phyloP scores from a whole-genome alignment of 2,329 filamentous ascomycete genomes.

The Phoma herbarum region DNA sequence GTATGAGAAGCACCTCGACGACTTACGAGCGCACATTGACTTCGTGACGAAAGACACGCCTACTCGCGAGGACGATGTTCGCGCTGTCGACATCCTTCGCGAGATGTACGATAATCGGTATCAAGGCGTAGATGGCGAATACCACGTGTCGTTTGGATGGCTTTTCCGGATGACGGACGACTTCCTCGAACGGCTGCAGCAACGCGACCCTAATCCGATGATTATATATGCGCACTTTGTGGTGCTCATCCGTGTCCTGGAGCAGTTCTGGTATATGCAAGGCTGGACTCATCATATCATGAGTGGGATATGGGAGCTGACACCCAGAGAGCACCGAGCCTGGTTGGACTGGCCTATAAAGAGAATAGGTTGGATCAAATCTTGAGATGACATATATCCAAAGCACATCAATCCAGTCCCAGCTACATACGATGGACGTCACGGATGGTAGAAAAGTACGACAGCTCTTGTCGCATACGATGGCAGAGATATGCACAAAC shows the following conservation, averaged over 20 bases:
- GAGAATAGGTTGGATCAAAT: conserved; percentile 35
- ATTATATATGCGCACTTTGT: conserved; percentile 42
- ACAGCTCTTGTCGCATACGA: neutral
- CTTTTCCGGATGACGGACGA: conserved; percentile 36
- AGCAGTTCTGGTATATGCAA: conserved; percentile 44
- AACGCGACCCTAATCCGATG: conserved; percentile 30
- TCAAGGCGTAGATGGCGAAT: conserved; percentile 33
- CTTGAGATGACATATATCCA: conserved; percentile 14
- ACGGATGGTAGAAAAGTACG: neutral
- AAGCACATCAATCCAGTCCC: neutral
- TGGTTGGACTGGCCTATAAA: conserved; percentile 39
- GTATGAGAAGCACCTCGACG: conserved; percentile 32
- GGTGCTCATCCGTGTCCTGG: conserved; percentile 38
- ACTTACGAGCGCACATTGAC: conserved; percentile 26
- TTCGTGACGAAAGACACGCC: conserved; percentile 14
- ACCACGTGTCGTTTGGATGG: conserved; percentile 40
- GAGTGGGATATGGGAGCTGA: conserved; percentile 33
- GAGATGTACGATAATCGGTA: conserved; percentile 38
- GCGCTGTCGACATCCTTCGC: conserved; percentile 27
- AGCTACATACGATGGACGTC: too few species aligned
- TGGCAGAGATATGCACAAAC: neutral
- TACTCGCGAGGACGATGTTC: conserved; percentile 15
- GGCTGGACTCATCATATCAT: conserved; percentile 44
- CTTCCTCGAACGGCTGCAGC: conserved; percentile 37
- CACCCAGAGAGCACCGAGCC: conserved; percentile 30